Evolutionary conservation across 495 filamentous ascomycete genomes (phyloP), one percentile per base, ranked within the genome.

Genomic region (Hapsidospora chrysogenum): DNA sequence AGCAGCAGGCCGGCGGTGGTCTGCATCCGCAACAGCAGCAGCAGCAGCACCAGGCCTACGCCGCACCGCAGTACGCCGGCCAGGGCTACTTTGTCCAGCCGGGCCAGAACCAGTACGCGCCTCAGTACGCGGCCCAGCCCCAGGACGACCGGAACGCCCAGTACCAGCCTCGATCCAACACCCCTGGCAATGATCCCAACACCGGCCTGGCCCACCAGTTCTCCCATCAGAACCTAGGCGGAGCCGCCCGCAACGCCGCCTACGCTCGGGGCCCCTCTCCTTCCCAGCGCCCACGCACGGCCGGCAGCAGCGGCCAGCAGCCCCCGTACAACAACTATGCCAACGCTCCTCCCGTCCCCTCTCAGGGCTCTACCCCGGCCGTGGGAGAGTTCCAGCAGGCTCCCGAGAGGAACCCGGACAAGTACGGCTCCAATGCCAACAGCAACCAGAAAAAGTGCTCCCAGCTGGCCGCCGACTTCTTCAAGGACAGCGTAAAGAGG

Each of bases 121-220:
- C 41, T 17, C 46, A 48, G 39, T 50, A 55, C 29, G 35, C 50
- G 14, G 37, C 43, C 21, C 50, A 49, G 31, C 39, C 44, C 16
- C 41, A 42, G 27, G 50, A 56, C 31, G 50, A 56, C 43, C 46
- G 43, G 35, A 45, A 51, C 37, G 54, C 52, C 38, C 57, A 54
- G 31, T 74, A 75, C 42, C 78, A 80, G 53, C 61, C 66, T 22
- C 64, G 72, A 41, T 70, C 56, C 42, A 65, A 52, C 51, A 65
- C 52, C 15, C 58, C 61, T 39, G 64, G 56, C 56, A 78, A 64
- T 61, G 80, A 66, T 67, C 74, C 61, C 63, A 81, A 67, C 63
- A 81, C 85, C 42, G 87, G 85, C 16, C 66, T 99, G 31, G 84
- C 83, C 43, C 83, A 92, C 49, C 89, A 99, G 52, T 86, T 99